phyloP scores from a whole-genome alignment of 225 moss, liverwort and hornwort species.

The Anthoceros angustus region DNA sequence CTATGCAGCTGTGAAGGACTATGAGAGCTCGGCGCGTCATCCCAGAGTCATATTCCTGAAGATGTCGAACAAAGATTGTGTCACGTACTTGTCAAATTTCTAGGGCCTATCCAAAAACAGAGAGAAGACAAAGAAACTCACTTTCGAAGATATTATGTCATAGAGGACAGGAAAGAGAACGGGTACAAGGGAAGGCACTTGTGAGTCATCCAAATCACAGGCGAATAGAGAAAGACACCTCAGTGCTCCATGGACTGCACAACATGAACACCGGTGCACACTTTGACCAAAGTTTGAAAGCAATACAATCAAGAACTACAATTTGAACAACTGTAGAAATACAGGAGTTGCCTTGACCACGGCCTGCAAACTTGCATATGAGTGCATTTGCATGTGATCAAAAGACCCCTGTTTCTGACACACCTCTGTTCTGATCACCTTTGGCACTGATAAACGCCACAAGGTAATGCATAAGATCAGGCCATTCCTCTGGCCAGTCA shows the following conservation, averaged over 20 bases:
- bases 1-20: conserved; percentile 71
- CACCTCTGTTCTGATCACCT: conserved; percentile 62
- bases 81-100: background rate
- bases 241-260: conserved; percentile 81
- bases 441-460: conserved; percentile 51
- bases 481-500: conserved; percentile 97
- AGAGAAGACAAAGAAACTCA: background rate
- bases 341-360: no score
- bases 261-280: conserved; percentile 10
- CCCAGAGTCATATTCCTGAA: conserved; percentile 65
- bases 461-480: conserved; percentile 62
- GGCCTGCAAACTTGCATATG: no score
- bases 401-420: background rate
- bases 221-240: conserved; percentile 83
- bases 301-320: background rate
- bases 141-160: conserved; percentile 46
- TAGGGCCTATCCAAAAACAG: background rate
- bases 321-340: background rate
- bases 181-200: conserved; percentile 73
- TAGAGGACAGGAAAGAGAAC: conserved; percentile 74
- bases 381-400: conserved; percentile 5
- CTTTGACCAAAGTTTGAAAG: background rate
- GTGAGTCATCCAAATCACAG: conserved; percentile 78
- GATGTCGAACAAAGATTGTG: background rate
- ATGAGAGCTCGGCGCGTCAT: conserved; percentile 71